phyloP scores from a whole-genome alignment of 1,139 yeast species.

The Arxiozyma bovina region DNA sequence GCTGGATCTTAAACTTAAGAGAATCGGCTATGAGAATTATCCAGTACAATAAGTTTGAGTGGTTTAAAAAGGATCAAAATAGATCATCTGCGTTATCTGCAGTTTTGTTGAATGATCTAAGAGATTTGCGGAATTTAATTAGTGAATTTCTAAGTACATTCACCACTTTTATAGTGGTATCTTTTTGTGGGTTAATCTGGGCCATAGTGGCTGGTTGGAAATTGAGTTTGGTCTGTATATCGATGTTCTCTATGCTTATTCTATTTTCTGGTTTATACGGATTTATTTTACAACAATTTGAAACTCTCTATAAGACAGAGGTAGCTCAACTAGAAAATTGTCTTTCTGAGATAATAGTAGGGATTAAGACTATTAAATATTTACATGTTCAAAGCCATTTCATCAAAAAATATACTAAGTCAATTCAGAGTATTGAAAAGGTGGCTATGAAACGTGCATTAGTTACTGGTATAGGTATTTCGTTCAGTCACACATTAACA shows the following conservation, averaged over 20 bases:
- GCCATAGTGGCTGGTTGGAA: constrained; percentile 80
- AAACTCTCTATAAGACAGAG: constrained; percentile 49
- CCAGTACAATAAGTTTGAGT: constrained; percentile 45
- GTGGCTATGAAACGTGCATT: constrained; percentile 44
- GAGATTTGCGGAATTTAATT: constrained; percentile 61
- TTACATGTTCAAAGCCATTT: constrained; percentile 48
- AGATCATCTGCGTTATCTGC: constrained; percentile 55
- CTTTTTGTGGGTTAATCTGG: constrained; percentile 63
- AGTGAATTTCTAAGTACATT: constrained; percentile 52
- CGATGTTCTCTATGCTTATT: constrained; percentile 59
- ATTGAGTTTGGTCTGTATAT: constrained; percentile 66
- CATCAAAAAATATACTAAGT: constrained; percentile 29
- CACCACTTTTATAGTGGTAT: constrained; percentile 45
- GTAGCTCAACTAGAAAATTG: constrained; percentile 48
- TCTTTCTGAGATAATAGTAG: constrained; percentile 49
- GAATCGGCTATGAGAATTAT: constrained; percentile 41
- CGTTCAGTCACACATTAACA: constrained; percentile 45
- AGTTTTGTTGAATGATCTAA: constrained; percentile 65
- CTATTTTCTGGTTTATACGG: constrained; percentile 48
- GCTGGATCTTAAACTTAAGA: constrained; percentile 55
- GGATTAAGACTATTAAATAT: constrained; percentile 55
- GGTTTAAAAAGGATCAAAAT: constrained; percentile 39
- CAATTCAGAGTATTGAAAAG: constrained; percentile 28
- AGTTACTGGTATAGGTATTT: constrained; percentile 50
- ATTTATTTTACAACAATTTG: constrained; percentile 42